Evolutionary conservation across 345 rosid genomes (phyloP), one percentile per base, ranked within the genome.

Genomic region (Passiflora organensis): DNA sequence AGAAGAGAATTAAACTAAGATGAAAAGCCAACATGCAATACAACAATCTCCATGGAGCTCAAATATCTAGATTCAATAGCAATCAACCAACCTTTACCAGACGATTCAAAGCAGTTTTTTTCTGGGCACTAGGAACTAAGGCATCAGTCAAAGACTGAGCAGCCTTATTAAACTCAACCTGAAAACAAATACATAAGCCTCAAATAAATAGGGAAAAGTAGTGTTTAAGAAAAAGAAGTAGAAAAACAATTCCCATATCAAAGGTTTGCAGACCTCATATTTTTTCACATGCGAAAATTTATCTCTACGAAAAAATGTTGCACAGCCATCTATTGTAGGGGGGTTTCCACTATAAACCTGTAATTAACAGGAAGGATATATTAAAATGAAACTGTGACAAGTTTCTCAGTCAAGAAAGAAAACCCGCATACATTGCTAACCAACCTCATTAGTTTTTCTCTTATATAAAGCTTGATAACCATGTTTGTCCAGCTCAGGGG

Each of bases 141-240:
- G 88, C 96, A 55, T 89, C 99, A 5, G 97, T 89, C 80, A 93
- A 73, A 55, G 99, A 93, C 69, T 93, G 99, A 21, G 99, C 96
- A 73, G 99, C 99, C 71, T 86, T 93, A 62, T 89, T 93, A 72
- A 93, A 93, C 60, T 93, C 99, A 79, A 93, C 99, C 99, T 93
- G 74, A 67, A 69, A 13, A 56, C 42, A 44, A 46, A 28, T 50
- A 52, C 10, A 32, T 6, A 25, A 43, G 12, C 48, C 32, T 50
- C 67, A 61, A 47, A 65, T 15, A 45, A 51, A 38, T 32, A 68
- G 59, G 14, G 28, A 13, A 44, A 41, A 41, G 5, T 6, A 41
- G 43, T 41, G 13, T 23, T 15, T 15, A 24, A 28, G 14, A 14
- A 49, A 17, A n/a, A n/a, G n/a, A n/a, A n/a, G n/a, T n/a, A n/a